Evolutionary conservation across 2,329 filamentous ascomycete species (phyloP).

Genomic region (Ceratocystis papillata): DNA sequence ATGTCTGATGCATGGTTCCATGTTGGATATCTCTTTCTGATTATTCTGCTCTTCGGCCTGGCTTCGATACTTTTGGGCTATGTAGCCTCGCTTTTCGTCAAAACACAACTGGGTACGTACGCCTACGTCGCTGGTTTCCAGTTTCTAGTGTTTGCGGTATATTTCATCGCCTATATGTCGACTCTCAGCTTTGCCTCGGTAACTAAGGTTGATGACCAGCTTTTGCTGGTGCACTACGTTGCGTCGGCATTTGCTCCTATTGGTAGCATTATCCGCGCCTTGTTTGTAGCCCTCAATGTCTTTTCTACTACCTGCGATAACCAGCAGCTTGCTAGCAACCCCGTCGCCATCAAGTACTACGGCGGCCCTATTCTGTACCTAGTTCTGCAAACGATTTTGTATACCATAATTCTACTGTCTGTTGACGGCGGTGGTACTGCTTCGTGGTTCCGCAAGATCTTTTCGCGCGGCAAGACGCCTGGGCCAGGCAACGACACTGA

Average conservation of each 20-base stretch:
- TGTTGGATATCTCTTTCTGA: conserved; percentile 68
- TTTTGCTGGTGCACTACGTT: conserved; percentile 63
- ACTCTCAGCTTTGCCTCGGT: conserved; percentile 66
- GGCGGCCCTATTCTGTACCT: conserved; percentile 80
- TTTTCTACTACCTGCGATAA: conserved; percentile 70
- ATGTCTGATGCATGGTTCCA: conserved; percentile 61
- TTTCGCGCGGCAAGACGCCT: conserved; percentile 29
- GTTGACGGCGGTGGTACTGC: conserved; percentile 64
- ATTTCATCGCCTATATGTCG: conserved; percentile 59
- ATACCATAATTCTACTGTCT: conserved; percentile 67
- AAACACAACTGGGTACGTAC: conserved; percentile 72
- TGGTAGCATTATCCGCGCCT: conserved; percentile 59
- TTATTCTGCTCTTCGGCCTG: conserved; percentile 71
- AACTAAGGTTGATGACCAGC: conserved; percentile 53
- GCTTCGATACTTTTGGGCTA: conserved; percentile 68
- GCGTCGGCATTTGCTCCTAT: conserved; percentile 66
- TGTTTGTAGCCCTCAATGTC: conserved; percentile 70
- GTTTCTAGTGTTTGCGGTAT: conserved; percentile 58
- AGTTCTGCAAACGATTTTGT: conserved; percentile 57
- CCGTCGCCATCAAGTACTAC: conserved; percentile 61
- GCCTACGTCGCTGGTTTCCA: conserved; percentile 71
- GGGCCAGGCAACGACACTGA: conserved; percentile 29
- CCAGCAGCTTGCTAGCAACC: conserved; percentile 52
- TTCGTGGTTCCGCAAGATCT: conserved; percentile 38
- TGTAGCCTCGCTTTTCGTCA: conserved; percentile 66